These are phyloP conservation scores for Aechmea fasciata DNA, from an alignment of 176 grass and related monocot genomes.

Conservation along the genomic window DNA sequence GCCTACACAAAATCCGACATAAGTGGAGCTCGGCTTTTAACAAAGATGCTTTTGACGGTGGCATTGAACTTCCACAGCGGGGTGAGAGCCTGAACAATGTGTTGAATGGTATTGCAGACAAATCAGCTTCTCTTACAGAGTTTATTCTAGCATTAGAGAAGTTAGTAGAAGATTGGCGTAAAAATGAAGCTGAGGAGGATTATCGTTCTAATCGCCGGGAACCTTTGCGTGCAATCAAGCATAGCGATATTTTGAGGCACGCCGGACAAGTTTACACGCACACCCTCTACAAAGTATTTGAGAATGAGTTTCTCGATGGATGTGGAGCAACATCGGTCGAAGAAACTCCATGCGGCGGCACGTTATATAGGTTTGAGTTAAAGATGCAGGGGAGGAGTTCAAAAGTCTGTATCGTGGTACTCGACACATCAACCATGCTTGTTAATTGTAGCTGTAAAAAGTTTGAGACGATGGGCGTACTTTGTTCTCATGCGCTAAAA, in stretches of 20 bases:
- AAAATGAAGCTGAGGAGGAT: slow-evolving; percentile 75
- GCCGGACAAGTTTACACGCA: slow-evolving; percentile 62
- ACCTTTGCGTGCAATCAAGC: slow-evolving; percentile 70
- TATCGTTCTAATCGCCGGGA: slow-evolving; percentile 74
- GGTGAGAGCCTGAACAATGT: slow-evolving; percentile 63
- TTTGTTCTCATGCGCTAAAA: slow-evolving; percentile 76
- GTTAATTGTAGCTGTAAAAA: slow-evolving; percentile 36
- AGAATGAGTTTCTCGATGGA: slow-evolving; percentile 69
- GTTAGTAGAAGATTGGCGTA: slow-evolving; percentile 46
- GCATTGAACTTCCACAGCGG: slow-evolving; percentile 70
- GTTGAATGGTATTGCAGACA: slow-evolving; percentile 65
- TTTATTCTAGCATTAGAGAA: slow-evolving; percentile 67
- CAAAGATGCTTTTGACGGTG: slow-evolving; percentile 74
- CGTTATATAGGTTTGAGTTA: slow-evolving; percentile 56
- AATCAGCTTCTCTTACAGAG: slow-evolving; percentile 59
- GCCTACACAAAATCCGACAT: slow-evolving; percentile 43
- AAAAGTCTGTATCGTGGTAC: slow-evolving; percentile 51
- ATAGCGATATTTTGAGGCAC: slow-evolving; percentile 73
- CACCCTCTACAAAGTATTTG: slow-evolving; percentile 79
- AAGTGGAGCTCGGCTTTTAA: slow-evolving; percentile 80
- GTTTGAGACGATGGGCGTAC: slow-evolving; percentile 40
- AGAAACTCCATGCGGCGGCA: slow-evolving; percentile 45
- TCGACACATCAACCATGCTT: slow-evolving; percentile 67
- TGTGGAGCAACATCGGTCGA: slow-evolving; percentile 68
- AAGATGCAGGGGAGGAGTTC: slow-evolving; percentile 73